Base-by-base conservation (phyloP, 768 basidiomycete species). In the Suillus fuscotomentosus region DNA sequence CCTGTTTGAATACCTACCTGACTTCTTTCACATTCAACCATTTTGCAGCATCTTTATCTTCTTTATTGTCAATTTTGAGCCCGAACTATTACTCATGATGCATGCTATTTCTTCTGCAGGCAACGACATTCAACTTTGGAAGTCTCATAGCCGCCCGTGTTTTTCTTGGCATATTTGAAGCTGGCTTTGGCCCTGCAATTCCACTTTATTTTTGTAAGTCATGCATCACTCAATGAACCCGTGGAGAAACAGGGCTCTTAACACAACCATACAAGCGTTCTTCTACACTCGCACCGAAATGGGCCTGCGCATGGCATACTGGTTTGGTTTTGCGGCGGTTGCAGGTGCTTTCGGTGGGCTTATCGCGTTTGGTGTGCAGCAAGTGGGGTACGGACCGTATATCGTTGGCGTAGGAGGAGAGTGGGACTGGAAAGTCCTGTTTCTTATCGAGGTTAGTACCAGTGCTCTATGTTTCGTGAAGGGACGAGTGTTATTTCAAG, bases 291-390 rank as follows among this genome's bases (percentile, higher is more conserved):
- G 85, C 69, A 68, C 80, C 5, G 91, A 93, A 71, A 82, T 93
- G 68, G 91, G 91, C 36, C 74, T 90, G 56, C 85, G 91, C 78
- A 83, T 89, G 83, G 90, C 89, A 2, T 86, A 90, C 69, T 92
- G 90, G 89, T 94, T 92, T 65, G 89, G 89, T 10, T 94, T 92
- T 71, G 91, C 92, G 5, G 91, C 92, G 3, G 85, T 92, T 5
- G 90, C 92, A 5, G 92, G 92, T 27, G 92, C 92, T 6, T 94
- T 94, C 65, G 91, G 91, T 15, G 92, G 92, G n/a, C 77, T 93
- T 53, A 84, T 94, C 48, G 91, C 92, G 3, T 94, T 90, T 66
- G 92, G 91, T 1, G 80, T 94, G 11, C 89, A 91, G 67, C 83
- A 91, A 70, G 85, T 64, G 88, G 86, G 90, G 20, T 75, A 55